These are phyloP conservation scores for Coprinopsis strossmayeri DNA, from an alignment of 768 basidiomycete species.

Conservation along the genomic window DNA sequence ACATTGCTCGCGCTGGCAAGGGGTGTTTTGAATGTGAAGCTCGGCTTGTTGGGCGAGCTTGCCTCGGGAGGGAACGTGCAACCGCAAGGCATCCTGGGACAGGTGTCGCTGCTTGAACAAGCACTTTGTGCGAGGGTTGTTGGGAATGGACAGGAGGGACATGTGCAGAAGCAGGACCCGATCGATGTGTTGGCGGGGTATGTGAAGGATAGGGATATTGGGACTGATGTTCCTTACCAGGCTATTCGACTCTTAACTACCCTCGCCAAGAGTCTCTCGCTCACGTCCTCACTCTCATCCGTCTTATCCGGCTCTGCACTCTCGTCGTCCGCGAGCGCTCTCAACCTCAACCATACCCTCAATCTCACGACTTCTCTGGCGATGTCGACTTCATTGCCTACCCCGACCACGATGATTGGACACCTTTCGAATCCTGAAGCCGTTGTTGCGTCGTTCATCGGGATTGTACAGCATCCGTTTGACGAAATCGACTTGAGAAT, in stretches of 20 bases:
- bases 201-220: conserved; percentile 59
- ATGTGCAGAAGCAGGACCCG: conserved; percentile 52
- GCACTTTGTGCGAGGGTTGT: conserved; percentile 58
- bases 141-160: conserved; percentile 38
- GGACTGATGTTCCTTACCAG: conserved; percentile 53
- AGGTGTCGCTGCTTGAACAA: conserved; percentile 64
- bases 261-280: conserved; percentile 59
- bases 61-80: no score
- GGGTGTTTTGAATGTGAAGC: conserved; percentile 60
- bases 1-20: conserved; percentile 58
- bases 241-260: conserved; percentile 63
- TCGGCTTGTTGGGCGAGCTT: conserved; percentile 13
- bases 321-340: no score
- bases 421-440: conserved; percentile 76
- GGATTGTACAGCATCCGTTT: conserved; percentile 72
- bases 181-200: conserved; percentile 70
- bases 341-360: background rate
- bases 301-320: conserved; percentile 31
- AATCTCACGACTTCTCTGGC: background rate
- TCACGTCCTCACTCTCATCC: conserved; percentile 13
- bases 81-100: background rate
- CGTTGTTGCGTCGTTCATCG: conserved; percentile 58
- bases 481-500: conserved; percentile 68
- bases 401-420: conserved; percentile 67
- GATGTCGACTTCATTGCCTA: conserved; percentile 21